Conservation (phyloP, 768 basidiomycete species). For the Mycena floridula region DNA sequence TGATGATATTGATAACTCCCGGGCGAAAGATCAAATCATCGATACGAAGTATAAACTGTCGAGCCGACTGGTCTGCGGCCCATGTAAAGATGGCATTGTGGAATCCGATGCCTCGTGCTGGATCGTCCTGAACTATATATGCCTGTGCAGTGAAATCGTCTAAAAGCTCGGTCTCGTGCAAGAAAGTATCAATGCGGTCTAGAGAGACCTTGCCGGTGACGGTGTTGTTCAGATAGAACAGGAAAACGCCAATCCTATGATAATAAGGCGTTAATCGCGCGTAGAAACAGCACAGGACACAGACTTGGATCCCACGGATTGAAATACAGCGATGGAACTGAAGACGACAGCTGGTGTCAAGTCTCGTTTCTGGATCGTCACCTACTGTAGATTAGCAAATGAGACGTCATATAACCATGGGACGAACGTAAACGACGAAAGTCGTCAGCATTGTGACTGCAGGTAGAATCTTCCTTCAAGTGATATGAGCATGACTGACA, state of each 20-base stretch:
- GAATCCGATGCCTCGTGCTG: slow-evolving; percentile 22
- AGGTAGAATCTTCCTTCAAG: slow-evolving; percentile 1
- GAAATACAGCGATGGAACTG: slow-evolving; percentile 36
- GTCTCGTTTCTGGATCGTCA: slow-evolving; percentile 2
- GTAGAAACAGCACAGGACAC: slow-evolving; percentile 12
- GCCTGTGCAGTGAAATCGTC: slow-evolving; percentile 13
- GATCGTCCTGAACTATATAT: neutral
- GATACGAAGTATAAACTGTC: slow-evolving; percentile 32
- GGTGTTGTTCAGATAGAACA: neutral
- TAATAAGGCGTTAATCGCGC: too few relatives aligned
- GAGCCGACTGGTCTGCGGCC: slow-evolving; percentile 17
- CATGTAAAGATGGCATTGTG: slow-evolving; percentile 31
- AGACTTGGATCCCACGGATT: slow-evolving; percentile 33
- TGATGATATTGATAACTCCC: slow-evolving; percentile 30
- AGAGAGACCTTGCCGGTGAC: slow-evolving; percentile 38
- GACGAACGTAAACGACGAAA: slow-evolving; percentile 21
- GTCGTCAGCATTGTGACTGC: neutral
- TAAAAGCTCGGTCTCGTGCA: slow-evolving; percentile 22
- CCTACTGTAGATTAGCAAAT: slow-evolving; percentile 4
- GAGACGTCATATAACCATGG: slow-evolving; percentile 6
- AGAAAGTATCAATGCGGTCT: slow-evolving; percentile 19
- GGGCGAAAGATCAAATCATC: slow-evolving; percentile 32
- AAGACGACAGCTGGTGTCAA: slow-evolving; percentile 15
- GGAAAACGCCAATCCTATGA: too few relatives aligned
- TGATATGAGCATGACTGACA: slow-evolving; percentile 38